Percentiles rank a stretch among this genome's conserved stretches.
Conservation (phyloP, 208 protist genomes). For the Porcisia hertigi region DNA sequence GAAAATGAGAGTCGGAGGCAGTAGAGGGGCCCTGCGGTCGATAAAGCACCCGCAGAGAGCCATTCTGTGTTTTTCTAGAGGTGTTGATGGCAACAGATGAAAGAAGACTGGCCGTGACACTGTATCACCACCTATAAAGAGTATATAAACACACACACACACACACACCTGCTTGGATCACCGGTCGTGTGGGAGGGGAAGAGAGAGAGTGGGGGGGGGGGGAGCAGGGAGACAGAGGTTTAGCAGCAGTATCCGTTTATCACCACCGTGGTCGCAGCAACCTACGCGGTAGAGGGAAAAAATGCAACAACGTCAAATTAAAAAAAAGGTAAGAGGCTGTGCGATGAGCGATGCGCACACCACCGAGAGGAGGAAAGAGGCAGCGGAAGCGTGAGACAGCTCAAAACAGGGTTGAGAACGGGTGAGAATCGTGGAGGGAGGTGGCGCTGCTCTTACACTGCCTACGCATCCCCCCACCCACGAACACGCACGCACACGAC, state of each 20-base stretch:
- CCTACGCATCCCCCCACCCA: neutral
- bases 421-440: slow-evolving; percentile 1
- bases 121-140: neutral
- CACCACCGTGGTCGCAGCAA: too few species aligned
- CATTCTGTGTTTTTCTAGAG: slow-evolving; percentile 24
- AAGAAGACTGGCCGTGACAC: neutral
- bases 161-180: too few species aligned
- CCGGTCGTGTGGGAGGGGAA: neutral
- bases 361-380: neutral
- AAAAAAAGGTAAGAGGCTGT: neutral
- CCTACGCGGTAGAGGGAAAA: neutral
- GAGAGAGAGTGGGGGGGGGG: neutral
- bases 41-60: slow-evolving; percentile 18
- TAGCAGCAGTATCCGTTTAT: too few species aligned
- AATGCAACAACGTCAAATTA: neutral
- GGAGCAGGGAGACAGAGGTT: too few species aligned
- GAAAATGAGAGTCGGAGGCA: slow-evolving; percentile 45
- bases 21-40: slow-evolving; percentile 21
- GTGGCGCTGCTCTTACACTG: neutral
- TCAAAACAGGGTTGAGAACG: slow-evolving; percentile 6
- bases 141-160: neutral
- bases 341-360: neutral
- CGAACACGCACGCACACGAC: neutral
- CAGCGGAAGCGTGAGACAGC: neutral
- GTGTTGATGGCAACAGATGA: neutral